Evolutionary conservation across 495 filamentous ascomycete species (phyloP), one percentile per base, ranked within the genome.

Genomic region (Cercophora sp.): DNA sequence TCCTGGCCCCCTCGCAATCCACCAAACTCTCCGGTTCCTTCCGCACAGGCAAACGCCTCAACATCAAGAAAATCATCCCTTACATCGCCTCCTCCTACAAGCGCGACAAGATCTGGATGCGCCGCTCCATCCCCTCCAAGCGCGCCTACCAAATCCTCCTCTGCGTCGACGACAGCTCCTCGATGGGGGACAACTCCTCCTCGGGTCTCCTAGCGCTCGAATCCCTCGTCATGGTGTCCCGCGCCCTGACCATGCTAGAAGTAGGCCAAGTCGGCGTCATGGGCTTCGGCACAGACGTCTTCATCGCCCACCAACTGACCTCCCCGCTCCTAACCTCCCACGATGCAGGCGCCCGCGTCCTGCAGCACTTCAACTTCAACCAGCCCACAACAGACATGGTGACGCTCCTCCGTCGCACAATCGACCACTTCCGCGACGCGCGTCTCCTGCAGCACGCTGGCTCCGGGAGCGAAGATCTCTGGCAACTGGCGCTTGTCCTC

Each of bases 71-170:
- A 41, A 99, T 99, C 70, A 97, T 99, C 58, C 92, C 94, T 0
- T 99, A 97, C 73, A 97, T 99, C 57, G 94, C 94, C 3, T 94
- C 88, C 2, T 81, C 85, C 55, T 99, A 95, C 79, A 96, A 96
- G 79, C 87, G 92, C 53, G 94, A 99, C 79, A 97, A 97, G 74
- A 99, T 99, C 70, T 99, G 94, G 94, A 94, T 97, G 87, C 84
- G 94, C 8, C 83, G 94, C 43, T 85, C 84, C 10, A 85, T 92
- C 45, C 94, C 94, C 2, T 88, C 83, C 43, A 96, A 96, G 67
- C 86, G 94, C 18, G 84, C 85, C 55, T 97, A 97, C 68, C 94
- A 99, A 66, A 91, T 99, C 68, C 82, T 97, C 76, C 85, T 99
- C 35, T 92, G 94, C 27, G 88, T 99, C 27, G 94, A 99, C 69